Conservation (phyloP, 148 eudicot genomes). For the Rhododendron williamsianum region DNA sequence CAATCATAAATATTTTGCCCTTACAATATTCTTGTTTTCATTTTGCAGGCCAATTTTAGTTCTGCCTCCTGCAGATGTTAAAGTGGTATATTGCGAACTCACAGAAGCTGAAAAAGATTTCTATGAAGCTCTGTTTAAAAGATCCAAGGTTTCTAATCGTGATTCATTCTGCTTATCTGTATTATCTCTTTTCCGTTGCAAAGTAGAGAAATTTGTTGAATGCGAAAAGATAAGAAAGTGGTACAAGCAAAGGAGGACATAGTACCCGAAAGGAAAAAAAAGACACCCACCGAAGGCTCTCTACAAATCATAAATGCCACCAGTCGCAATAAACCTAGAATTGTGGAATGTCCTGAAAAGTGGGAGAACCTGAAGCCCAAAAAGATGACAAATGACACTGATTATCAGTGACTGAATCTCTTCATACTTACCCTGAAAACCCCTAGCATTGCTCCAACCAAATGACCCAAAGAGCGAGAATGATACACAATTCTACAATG, state of each 20-base stretch:
- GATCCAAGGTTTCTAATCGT: conserved; percentile 62
- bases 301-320: background rate
- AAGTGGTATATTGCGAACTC: conserved; percentile 81
- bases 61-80: conserved; percentile 84
- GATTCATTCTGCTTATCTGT: conserved; percentile 1
- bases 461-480: background rate
- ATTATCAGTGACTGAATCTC: background rate
- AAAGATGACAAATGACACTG: background rate
- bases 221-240: background rate
- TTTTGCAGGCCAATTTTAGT: conserved; percentile 79
- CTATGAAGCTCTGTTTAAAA: conserved; percentile 85
- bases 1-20: too few relatives aligned
- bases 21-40: background rate
- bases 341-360: background rate
- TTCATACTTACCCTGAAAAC: background rate
- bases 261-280: background rate
- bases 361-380: background rate
- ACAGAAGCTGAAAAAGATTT: conserved; percentile 95
- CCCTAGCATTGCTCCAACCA: background rate
- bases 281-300: background rate
- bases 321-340: background rate
- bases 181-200: background rate
- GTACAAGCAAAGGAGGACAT: background rate
- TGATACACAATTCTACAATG: background rate
- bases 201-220: background rate